These are phyloP conservation scores for Mercurialis annua DNA, from an alignment of 345 rosid genomes.

Conservation along the genomic window DNA sequence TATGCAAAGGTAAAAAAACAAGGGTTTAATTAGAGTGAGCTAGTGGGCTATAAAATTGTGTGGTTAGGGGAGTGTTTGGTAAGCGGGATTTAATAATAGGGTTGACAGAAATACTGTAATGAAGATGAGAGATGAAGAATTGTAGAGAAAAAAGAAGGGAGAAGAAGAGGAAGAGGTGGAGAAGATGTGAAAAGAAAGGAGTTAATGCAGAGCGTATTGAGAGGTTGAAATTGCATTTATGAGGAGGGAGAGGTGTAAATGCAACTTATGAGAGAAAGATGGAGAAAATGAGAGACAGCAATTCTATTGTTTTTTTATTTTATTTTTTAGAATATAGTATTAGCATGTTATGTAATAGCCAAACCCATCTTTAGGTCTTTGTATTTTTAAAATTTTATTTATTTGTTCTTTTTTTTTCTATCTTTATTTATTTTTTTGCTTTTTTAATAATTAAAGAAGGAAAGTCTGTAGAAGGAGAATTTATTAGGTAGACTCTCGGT, in stretches of 20 bases:
- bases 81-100: background rate
- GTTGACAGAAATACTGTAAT: background rate
- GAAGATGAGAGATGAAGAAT: conserved; percentile 13
- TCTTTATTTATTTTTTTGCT: no score
- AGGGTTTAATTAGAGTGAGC: background rate
- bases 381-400: no score
- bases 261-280: conserved; percentile 38
- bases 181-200: conserved; percentile 48
- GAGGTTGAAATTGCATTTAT: conserved; percentile 78
- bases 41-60: background rate
- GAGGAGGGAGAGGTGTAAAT: conserved; percentile 42
- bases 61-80: conserved; percentile 4
- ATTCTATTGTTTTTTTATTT: conserved; percentile 12
- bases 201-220: conserved; percentile 70
- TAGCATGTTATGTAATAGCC: no score
- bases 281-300: conserved; percentile 1
- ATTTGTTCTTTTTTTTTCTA: no score
- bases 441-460: no score
- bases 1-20: background rate
- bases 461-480: no score
- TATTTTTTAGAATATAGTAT: no score
- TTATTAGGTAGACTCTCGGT: no score
- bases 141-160: conserved; percentile 19
- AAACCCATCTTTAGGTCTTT: no score
- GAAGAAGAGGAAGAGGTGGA: conserved; percentile 27